A percentile compares a stretch with the other conserved stretches of the same genome.
phyloP scores from a whole-genome alignment of 306 rosid species.

The Mucuna pruriens region DNA sequence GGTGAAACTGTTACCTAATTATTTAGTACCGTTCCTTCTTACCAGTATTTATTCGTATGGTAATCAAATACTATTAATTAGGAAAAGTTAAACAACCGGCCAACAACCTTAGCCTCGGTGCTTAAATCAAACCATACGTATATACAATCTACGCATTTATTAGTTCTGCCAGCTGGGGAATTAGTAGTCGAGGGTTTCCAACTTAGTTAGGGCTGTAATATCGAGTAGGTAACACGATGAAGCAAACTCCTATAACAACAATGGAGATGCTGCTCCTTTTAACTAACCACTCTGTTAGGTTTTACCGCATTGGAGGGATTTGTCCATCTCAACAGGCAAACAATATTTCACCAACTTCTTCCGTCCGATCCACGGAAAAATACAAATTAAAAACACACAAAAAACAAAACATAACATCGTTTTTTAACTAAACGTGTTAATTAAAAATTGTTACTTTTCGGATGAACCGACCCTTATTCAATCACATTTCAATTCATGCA shows the following conservation, averaged over 20 bases:
- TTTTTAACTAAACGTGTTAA: too few relatives aligned
- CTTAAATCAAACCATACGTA: neutral
- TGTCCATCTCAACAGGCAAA: neutral
- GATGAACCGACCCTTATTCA: too few relatives aligned
- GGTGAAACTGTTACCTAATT: too few relatives aligned
- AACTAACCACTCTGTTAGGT: neutral
- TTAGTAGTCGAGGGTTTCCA: neutral
- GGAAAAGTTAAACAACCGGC: neutral
- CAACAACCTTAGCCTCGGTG: neutral
- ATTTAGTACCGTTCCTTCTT: too few relatives aligned
- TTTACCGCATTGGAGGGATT: neutral
- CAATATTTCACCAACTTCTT: neutral
- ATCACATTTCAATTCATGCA: too few relatives aligned
- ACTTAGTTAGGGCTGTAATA: neutral
- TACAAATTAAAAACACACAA: too few relatives aligned
- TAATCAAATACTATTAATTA: neutral
- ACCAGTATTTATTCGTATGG: neutral
- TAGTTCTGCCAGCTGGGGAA: neutral
- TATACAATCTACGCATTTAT: neutral
- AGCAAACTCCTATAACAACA: neutral
- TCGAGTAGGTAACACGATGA: neutral
- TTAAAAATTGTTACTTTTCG: too few relatives aligned
- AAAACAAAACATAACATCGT: too few relatives aligned
- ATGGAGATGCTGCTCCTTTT: neutral
- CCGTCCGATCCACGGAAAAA: too few relatives aligned